These are phyloP conservation scores for Coemansia sp. DNA, from an alignment of 192 early-diverging fungal species.

Conservation along the genomic window DNA sequence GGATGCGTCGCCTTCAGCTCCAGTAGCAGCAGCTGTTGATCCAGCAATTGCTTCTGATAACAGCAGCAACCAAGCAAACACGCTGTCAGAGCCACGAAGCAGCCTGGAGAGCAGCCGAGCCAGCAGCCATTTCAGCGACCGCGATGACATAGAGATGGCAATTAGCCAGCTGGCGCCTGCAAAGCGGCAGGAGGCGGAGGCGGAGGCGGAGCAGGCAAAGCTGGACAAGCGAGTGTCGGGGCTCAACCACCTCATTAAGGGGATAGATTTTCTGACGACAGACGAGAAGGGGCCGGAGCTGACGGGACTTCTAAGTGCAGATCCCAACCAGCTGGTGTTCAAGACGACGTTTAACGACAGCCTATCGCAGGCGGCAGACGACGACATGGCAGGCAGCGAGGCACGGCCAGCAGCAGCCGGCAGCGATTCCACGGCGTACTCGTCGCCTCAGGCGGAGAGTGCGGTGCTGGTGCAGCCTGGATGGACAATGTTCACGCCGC, in stretches of 20 bases:
- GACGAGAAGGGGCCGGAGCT: constrained; percentile 33
- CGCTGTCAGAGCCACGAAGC: background rate
- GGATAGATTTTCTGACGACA: constrained; percentile 39
- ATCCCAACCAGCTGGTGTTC: constrained; percentile 32
- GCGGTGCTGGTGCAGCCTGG: background rate
- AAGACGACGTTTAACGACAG: background rate
- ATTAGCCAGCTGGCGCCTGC: constrained; percentile 38
- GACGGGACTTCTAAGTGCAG: constrained; percentile 41
- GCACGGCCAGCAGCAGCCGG: no score
- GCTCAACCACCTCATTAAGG: constrained; percentile 33
- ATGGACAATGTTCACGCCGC: constrained; percentile 6
- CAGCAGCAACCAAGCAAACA: no score
- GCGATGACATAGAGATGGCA: constrained; percentile 19
- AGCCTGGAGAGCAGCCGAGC: constrained; percentile 7
- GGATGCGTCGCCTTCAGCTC: no score
- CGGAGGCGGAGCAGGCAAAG: background rate
- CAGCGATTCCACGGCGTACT: no score
- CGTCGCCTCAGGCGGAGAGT: background rate
- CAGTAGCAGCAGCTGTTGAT: no score
- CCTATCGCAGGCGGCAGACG: no score
- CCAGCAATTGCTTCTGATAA: no score
- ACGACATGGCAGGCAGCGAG: no score
- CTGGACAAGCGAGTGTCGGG: background rate
- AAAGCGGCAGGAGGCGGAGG: constrained; percentile 1
- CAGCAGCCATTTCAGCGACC: constrained; percentile 2